Evolutionary conservation across 176 grass and related monocot species (phyloP), one percentile per base, ranked within the genome.

Genomic region (Lolium multiflorum): DNA sequence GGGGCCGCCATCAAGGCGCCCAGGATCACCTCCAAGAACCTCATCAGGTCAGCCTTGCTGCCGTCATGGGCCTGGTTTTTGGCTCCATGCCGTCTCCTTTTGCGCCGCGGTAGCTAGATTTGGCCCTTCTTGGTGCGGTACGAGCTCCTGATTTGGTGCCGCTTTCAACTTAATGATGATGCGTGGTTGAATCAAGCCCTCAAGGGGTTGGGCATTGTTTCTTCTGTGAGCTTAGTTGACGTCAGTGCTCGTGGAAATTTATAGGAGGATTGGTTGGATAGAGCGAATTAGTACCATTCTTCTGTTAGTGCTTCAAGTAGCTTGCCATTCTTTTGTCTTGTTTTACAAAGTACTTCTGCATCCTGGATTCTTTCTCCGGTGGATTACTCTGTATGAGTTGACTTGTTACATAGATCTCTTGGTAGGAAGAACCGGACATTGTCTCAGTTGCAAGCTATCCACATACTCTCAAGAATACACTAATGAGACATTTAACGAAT

Each of bases 11-110:
- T 99, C 86, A 99, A 94, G 85, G 94, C 94, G 63, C 97, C 97
- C 35, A 96, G 97, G 87, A 99, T 99, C 81, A 99, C 97, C 61
- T 96, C 94, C 63, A 99, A 99, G 85, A 99, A 96, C 86, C 97
- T 96, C 63, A 99, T 99, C 67, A 99, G 97, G 97, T 99, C 28
- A 76, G 71, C 38, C 73, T 66, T 41, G 20, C 48, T 77, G 60
- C 49, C 2, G 13, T 37, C 7, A 55, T 68, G 72, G 47, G 71
- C 14, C 72, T 76, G 72, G 4, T 31, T 77, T 77, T 71, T 81
- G 11, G 48, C n/a, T 52, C 62, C 16, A 3, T 43, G 71, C 18
- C 74, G n/a, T 59, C 9, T 70, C n/a, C n/a, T 26, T 24, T 24
- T 52, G 69, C 10, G 26, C 51, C 64, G 9, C 16, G 49, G 49